Evolutionary conservation across 768 basidiomycete genomes (phyloP).

Genomic region (Leccinum boreale): DNA sequence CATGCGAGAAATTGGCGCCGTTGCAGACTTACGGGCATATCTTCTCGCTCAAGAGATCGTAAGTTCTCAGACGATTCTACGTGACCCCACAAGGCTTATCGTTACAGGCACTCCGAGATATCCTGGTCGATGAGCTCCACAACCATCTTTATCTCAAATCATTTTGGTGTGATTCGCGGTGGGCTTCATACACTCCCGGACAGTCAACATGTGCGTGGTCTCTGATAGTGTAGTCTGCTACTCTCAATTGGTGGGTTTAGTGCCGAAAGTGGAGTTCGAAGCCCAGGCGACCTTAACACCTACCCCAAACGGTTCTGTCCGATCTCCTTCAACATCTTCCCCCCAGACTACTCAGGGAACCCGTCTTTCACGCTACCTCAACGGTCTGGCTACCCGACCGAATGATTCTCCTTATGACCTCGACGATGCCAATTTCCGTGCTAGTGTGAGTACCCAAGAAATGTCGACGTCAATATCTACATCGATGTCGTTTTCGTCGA

Average conservation of each 20-base stretch:
- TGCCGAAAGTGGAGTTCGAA: constrained; percentile 66
- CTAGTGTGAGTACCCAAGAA: constrained; percentile 19
- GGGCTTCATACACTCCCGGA: constrained; percentile 78
- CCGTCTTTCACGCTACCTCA: constrained; percentile 61
- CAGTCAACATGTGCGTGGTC: constrained; percentile 66
- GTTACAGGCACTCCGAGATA: constrained; percentile 80
- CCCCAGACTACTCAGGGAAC: constrained; percentile 42
- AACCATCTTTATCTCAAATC: constrained; percentile 96
- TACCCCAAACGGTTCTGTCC: constrained; percentile 17
- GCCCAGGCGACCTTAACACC: constrained; percentile 35
- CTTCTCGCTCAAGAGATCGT: constrained; percentile 84
- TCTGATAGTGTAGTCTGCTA: not conserved
- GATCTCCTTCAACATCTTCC: constrained; percentile 32
- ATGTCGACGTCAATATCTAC: constrained; percentile 16
- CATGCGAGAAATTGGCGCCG: constrained; percentile 93
- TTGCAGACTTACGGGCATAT: constrained; percentile 84
- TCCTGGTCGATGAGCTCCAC: constrained; percentile 92
- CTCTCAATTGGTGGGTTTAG: constrained; percentile 35
- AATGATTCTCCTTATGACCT: constrained; percentile 77
- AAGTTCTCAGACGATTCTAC: constrained; percentile 26
- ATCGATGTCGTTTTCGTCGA: constrained; percentile 25
- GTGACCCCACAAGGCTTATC: constrained; percentile 9
- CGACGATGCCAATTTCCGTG: constrained; percentile 38
- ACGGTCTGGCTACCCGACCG: constrained; percentile 61
- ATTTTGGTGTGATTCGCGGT: constrained; percentile 93